Base-by-base conservation (phyloP, 352 stramenopile genomes). In the Phytophthora lateralis region DNA sequence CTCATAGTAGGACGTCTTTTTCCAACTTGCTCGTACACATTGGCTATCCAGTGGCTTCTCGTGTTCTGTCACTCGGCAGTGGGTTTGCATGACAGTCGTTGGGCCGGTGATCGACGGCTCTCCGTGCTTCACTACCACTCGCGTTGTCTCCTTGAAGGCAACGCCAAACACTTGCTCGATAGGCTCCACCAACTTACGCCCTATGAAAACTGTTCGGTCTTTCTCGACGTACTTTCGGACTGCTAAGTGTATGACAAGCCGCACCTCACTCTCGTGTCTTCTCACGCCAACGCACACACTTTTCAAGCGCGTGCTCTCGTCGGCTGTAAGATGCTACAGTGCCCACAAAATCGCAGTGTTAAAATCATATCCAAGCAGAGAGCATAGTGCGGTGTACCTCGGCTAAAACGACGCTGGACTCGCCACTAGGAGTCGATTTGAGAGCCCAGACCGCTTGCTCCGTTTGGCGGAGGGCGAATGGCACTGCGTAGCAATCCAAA, bases 171-270 rank as follows among this genome's bases (percentile, higher is more conserved):
- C 9, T 1, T 57, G 37, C 26, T 63, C 29, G 4, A 52, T 49
- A 2, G 60, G 52, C 20, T 63, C 37, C 0, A 54, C 34, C 29
- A 68, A 7, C 11, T 12, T 49, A 8, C 60, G 44, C 21, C n/a
- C 29, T 11, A 68, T 54, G 27, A 68, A 63, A 29, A 49, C 38
- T 0, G 17, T 58, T 18, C 53, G 60, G 20, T 63, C 41, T 27
- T 53, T 6, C 24, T 68, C 53, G 2, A 58, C 39, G 18, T 63
- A 68, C 32, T 54, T 68, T 14, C 43, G 59, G 39, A 38, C 29
- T 2, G 38, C 52, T 1, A 30, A 34, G 37, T 47, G 51, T 2
- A 42, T 14, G 9, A 46, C 30, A 11, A 56, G n/a, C 3, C 12
- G 37, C 17, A 47, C 27, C 1, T n/a, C 20, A 0, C 52, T 18